Evolutionary conservation across 257 asterid species (phyloP).

Genomic region (Nyctanthes arbortristis): DNA sequence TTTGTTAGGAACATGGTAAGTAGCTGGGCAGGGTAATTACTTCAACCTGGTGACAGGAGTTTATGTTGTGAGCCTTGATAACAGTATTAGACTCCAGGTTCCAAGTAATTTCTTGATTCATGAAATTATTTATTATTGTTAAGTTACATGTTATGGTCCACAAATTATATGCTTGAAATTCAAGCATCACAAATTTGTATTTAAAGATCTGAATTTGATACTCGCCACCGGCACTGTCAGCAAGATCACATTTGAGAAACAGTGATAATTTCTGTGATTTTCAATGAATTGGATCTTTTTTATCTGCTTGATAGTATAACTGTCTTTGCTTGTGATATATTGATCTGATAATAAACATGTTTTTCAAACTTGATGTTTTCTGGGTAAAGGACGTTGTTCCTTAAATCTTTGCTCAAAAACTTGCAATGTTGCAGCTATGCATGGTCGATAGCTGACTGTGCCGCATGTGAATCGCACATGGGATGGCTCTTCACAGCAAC

Average conservation of each 20-base stretch:
- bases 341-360: background rate
- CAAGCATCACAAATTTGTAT: background rate
- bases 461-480: slow-evolving; percentile 70
- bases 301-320: background rate
- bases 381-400: slow-evolving; percentile 2
- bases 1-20: background rate
- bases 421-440: slow-evolving; percentile 62
- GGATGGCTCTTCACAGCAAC: slow-evolving; percentile 92
- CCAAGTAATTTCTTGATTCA: background rate
- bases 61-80: no score
- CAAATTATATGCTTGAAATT: background rate
- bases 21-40: background rate
- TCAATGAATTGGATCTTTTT: no score
- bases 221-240: no score
- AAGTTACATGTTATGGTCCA: background rate
- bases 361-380: background rate
- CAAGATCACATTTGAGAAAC: no score
- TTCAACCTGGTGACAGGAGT: background rate
- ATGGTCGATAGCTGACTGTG: slow-evolving; percentile 86
- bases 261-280: no score
- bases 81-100: background rate
- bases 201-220: background rate
- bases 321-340: background rate
- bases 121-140: background rate
- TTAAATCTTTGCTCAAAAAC: slow-evolving; percentile 4